Evolutionary conservation across 106 monocot species (phyloP).

Genomic region (Acorus gramineus): DNA sequence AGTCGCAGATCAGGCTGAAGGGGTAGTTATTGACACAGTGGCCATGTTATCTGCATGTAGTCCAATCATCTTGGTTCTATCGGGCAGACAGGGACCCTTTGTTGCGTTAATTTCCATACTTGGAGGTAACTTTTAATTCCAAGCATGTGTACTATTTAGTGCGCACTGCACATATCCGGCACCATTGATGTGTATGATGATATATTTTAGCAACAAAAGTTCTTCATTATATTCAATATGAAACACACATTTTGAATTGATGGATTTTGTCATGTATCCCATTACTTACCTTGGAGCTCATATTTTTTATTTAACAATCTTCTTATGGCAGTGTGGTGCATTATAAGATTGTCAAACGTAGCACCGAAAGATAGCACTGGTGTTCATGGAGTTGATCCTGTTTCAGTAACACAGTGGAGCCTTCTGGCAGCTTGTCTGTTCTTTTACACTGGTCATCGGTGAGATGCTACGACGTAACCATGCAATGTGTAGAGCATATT

Average conservation of each 20-base stretch:
- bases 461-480: not conserved
- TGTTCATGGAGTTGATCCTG: slow-evolving; percentile 31
- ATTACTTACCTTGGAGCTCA: too few species aligned
- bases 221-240: too few species aligned
- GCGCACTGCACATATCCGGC: not conserved
- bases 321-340: slow-evolving; percentile 61
- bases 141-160: not conserved
- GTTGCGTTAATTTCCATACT: slow-evolving; percentile 40
- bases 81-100: slow-evolving; percentile 81
- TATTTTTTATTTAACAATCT: not conserved
- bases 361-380: slow-evolving; percentile 1
- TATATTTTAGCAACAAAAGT: too few species aligned
- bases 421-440: slow-evolving; percentile 77
- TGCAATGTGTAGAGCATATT: too few species aligned
- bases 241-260: too few species aligned
- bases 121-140: slow-evolving; percentile 52
- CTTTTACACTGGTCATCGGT: slow-evolving; percentile 92
- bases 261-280: too few species aligned
- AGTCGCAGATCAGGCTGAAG: slow-evolving; percentile 15
- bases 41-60: slow-evolving; percentile 65
- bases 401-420: slow-evolving; percentile 67
- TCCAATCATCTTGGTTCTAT: slow-evolving; percentile 69
- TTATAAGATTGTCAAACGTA: slow-evolving; percentile 31
- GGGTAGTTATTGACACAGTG: slow-evolving; percentile 20
- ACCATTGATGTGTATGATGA: not conserved